phyloP scores from a whole-genome alignment of 2,329 filamentous ascomycete species.

The Ophiocordyceps camponoti-rufipedis region DNA sequence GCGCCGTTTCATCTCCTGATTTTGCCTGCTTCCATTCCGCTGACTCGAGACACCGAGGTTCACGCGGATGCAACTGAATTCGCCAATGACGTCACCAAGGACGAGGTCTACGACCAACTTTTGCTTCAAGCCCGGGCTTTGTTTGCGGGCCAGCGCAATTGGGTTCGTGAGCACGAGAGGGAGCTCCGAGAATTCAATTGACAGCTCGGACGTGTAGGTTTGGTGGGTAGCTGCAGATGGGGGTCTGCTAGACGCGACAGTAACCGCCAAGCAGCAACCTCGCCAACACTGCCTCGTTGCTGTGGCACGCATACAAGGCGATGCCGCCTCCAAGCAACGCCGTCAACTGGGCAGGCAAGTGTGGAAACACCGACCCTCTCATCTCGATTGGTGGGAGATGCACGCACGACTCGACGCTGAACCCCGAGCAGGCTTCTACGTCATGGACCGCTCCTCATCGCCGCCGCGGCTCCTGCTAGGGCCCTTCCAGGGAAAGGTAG shows the following conservation, averaged over 20 bases:
- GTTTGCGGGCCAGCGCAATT: constrained; percentile 58
- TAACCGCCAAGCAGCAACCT: constrained; percentile 39
- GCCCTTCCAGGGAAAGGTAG: constrained; percentile 64
- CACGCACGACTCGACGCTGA: not conserved
- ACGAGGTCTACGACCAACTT: constrained; percentile 57
- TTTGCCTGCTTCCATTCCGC: not conserved
- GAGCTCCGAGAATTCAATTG: not conserved
- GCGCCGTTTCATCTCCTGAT: not conserved
- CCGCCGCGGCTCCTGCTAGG: constrained; percentile 49
- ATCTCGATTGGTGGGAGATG: too few species aligned
- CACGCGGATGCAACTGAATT: constrained; percentile 71
- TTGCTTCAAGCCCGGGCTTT: constrained; percentile 51
- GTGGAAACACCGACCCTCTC: not conserved
- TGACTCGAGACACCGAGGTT: constrained; percentile 25
- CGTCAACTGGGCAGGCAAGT: constrained; percentile 59
- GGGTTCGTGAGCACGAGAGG: constrained; percentile 33
- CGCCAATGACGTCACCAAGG: constrained; percentile 44
- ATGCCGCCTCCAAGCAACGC: constrained; percentile 43
- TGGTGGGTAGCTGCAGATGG: constrained; percentile 4
- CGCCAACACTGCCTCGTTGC: constrained; percentile 53
- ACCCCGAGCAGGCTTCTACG: constrained; percentile 42
- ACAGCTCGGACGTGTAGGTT: constrained; percentile 1
- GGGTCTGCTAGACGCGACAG: not conserved
- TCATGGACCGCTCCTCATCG: constrained; percentile 31
- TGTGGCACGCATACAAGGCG: constrained; percentile 68